phyloP scores from a whole-genome alignment of 2,329 filamentous ascomycete genomes.

The Aschersonia sp. region DNA sequence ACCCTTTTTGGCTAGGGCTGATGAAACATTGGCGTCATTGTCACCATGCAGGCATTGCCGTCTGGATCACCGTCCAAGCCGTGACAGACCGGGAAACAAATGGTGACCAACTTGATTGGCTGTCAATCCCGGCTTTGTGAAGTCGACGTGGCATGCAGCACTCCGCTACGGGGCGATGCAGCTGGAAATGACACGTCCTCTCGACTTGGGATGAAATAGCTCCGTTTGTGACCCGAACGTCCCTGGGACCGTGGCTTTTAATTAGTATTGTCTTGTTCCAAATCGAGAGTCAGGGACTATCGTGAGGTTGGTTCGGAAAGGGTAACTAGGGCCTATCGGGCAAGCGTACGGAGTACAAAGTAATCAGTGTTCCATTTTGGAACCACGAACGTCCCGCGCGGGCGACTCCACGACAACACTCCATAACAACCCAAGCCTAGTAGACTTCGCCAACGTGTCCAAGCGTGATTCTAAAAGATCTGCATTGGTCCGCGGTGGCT shows the following conservation, averaged over 20 bases:
- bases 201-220: background rate
- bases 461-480: background rate
- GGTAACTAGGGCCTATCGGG: too few relatives aligned
- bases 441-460: background rate
- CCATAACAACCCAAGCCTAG: background rate
- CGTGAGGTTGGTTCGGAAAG: background rate
- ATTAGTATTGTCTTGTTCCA: background rate
- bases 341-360: background rate
- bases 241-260: background rate
- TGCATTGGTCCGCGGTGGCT: background rate
- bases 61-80: too few relatives aligned
- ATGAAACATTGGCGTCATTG: background rate
- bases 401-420: background rate
- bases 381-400: background rate
- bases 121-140: background rate
- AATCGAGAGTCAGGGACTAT: background rate
- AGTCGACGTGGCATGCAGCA: background rate
- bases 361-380: background rate
- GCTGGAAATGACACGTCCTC: background rate
- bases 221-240: background rate
- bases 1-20: constrained; percentile 1
- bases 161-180: background rate
- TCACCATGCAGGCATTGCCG: background rate
- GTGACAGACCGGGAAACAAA: too few relatives aligned
- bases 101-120: background rate